Evolutionary conservation across 208 protist genomes (phyloP).

Genomic region (Trypanosoma scelopori): DNA sequence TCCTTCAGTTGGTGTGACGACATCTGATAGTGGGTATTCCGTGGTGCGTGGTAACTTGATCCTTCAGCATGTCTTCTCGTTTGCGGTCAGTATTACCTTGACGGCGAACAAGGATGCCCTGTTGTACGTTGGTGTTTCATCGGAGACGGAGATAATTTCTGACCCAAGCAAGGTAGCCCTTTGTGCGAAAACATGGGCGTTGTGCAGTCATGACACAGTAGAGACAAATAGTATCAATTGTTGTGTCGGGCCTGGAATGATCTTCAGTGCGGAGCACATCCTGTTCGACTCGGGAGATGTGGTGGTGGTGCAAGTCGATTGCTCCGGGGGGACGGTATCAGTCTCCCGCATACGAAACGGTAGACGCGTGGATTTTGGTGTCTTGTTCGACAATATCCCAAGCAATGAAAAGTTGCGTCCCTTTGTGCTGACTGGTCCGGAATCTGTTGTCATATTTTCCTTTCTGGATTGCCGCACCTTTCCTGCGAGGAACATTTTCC

Average conservation of each 20-base stretch:
- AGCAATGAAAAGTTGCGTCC: constrained; percentile 45
- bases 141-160: constrained; percentile 44
- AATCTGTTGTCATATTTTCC: constrained; percentile 81
- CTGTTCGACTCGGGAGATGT: constrained; percentile 76
- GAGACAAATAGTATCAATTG: constrained; percentile 85
- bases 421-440: constrained; percentile 64
- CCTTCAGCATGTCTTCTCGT: constrained; percentile 50
- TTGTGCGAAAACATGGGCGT: constrained; percentile 78
- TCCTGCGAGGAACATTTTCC: constrained; percentile 68
- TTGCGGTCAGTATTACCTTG: constrained; percentile 77
- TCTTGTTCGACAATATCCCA: constrained; percentile 77
- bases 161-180: constrained; percentile 56
- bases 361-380: constrained; percentile 66
- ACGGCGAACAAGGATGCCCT: constrained; percentile 29
- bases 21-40: constrained; percentile 41
- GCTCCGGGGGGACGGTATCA: constrained; percentile 53
- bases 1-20: constrained; percentile 66
- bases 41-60: constrained; percentile 64
- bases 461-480: constrained; percentile 67
- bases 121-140: constrained; percentile 84
- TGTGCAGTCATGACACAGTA: constrained; percentile 73
- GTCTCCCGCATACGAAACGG: constrained; percentile 73
- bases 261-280: constrained; percentile 63
- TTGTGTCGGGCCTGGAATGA: constrained; percentile 78
- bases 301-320: constrained; percentile 65